Evolutionary conservation across 2,329 filamentous ascomycete genomes (phyloP).

Genomic region (Pezicula neosporulosa): DNA sequence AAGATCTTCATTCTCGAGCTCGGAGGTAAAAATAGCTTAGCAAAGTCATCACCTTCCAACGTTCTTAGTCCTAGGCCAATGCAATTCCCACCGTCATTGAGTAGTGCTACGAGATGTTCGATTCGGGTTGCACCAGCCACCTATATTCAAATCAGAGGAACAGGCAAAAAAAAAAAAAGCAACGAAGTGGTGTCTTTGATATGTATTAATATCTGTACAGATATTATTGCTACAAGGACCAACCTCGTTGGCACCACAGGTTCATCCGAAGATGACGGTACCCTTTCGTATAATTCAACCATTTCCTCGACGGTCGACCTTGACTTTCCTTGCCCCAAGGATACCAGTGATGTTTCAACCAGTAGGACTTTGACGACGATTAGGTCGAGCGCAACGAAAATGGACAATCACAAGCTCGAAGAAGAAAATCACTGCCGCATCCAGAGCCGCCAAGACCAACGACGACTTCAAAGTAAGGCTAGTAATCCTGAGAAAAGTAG

Average conservation of each 20-base stretch:
- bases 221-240: conserved; percentile 5
- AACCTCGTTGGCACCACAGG: conserved; percentile 4
- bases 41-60: conserved; percentile 51
- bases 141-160: conserved; percentile 4
- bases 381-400: too few relatives aligned
- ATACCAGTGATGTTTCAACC: too few relatives aligned
- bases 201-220: conserved; percentile 1
- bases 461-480: too few relatives aligned
- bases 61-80: conserved; percentile 53
- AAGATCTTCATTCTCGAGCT: conserved; percentile 53
- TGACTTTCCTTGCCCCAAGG: conserved; percentile 1
- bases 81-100: conserved; percentile 58
- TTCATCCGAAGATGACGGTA: background rate
- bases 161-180: conserved; percentile 5
- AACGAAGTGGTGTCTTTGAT: conserved; percentile 5
- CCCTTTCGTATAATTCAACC: background rate
- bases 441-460: too few relatives aligned
- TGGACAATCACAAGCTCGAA: too few relatives aligned
- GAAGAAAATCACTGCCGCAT: too few relatives aligned
- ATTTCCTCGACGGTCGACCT: conserved; percentile 1
- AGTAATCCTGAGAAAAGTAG: too few relatives aligned
- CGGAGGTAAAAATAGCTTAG: conserved; percentile 56
- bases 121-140: background rate
- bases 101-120: conserved; percentile 48
- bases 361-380: too few relatives aligned